Evolutionary conservation across 768 basidiomycete genomes (phyloP), one percentile per base, ranked within the genome.

Genomic region (Russula vinacea): DNA sequence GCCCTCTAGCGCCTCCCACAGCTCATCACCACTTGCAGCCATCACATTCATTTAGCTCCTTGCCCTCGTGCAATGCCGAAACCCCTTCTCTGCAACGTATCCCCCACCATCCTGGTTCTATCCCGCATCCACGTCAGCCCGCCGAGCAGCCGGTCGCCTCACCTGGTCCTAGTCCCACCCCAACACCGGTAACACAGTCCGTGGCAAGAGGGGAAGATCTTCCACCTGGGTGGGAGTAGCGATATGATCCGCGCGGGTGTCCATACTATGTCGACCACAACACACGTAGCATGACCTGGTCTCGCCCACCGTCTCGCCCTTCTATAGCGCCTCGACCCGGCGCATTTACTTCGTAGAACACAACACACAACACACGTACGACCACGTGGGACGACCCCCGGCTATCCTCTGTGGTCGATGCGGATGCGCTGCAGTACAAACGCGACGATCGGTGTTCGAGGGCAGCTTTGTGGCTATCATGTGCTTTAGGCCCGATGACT

Each of bases 301-400:
- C 84, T 69, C 82, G 85, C 60, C 87, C 84, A 3, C 73, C 76
- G 62, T 37, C 47, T 65, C 63, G 33, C 33, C 68, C 37, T 33
- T 72, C 68, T 66, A 68, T 66, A 56, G 62, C 73, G 22, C 94
- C 1, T 87, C 88, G 1, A 92, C 89, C 0, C 83, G 83, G 9
- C 82, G 92, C 39, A 88, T 95, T 19, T 96, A 96, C 76, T 96
- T 94, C 69, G 93, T 95, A 16, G 94, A 95, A 72, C 94, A 96
- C 76, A 94, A 89, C n/a, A n/a, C n/a, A n/a, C n/a, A n/a, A n/a
- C 67, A 89, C 88, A 44, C 82, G 89, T 58, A 92, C 92, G 19
- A 95, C 94, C 17, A 85, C 90, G 7, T 95, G 93, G 94, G 94
- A 95, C 72, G 94, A 96, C 73, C 94, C 93, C 22, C 84, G 94